Evolutionary conservation across 306 rosid species (phyloP).

Genomic region (Cicer cuneatum): DNA sequence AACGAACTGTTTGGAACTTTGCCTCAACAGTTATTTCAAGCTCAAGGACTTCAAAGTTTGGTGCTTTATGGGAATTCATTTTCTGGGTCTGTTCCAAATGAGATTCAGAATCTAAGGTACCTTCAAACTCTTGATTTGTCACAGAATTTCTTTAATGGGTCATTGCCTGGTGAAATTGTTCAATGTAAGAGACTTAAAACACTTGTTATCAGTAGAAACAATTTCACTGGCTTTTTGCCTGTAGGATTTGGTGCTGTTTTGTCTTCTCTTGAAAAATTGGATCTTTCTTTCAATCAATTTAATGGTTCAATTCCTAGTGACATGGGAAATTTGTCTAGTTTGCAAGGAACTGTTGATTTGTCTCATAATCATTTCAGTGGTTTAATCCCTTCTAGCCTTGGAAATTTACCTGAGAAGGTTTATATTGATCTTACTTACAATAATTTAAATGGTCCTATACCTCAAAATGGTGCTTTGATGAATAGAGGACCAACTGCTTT

Average conservation of each 20-base stretch:
- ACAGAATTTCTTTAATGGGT: slow-evolving; percentile 75
- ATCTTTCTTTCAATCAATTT: slow-evolving; percentile 79
- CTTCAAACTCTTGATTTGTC: slow-evolving; percentile 93
- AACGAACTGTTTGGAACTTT: slow-evolving; percentile 69
- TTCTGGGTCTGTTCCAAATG: slow-evolving; percentile 79
- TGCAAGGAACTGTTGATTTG: slow-evolving; percentile 91
- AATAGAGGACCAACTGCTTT: slow-evolving; percentile 99
- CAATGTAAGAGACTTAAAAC: slow-evolving; percentile 80
- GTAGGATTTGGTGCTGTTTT: slow-evolving; percentile 68
- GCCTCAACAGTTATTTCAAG: slow-evolving; percentile 73
- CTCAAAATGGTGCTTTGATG: slow-evolving; percentile 94
- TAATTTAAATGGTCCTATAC: slow-evolving; percentile 85
- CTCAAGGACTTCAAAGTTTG: slow-evolving; percentile 86
- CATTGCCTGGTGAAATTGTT: slow-evolving; percentile 64
- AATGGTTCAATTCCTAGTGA: slow-evolving; percentile 81
- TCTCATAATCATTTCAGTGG: slow-evolving; percentile 89
- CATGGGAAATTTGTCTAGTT: slow-evolving; percentile 79
- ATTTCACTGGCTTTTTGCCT: slow-evolving; percentile 78
- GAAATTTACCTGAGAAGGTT: slow-evolving; percentile 96
- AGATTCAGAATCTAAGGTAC: slow-evolving; percentile 79
- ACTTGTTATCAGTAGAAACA: slow-evolving; percentile 74
- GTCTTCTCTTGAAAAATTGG: slow-evolving; percentile 66
- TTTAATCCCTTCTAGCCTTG: slow-evolving; percentile 82
- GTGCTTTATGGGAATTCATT: slow-evolving; percentile 92
- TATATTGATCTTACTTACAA: slow-evolving; percentile 91